Conservation (phyloP, 805 yeast species). For the Saturnispora diversa region DNA sequence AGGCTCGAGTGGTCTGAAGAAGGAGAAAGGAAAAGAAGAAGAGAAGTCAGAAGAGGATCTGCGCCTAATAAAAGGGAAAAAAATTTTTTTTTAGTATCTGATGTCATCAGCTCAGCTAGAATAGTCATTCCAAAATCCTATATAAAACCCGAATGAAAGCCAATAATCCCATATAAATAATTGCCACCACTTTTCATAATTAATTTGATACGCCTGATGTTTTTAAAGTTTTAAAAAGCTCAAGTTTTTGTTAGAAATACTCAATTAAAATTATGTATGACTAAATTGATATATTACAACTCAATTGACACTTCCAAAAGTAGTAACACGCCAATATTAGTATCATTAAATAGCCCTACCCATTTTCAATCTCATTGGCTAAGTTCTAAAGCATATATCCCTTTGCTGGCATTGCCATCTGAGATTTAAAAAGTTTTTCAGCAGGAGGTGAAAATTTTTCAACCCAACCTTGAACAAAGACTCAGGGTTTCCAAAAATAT, state of each 20-base stretch:
- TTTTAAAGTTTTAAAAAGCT: too few species aligned
- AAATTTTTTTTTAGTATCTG: constrained; percentile 2
- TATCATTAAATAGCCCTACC: not conserved
- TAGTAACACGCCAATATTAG: too few species aligned
- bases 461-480: not conserved
- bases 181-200: too few species aligned
- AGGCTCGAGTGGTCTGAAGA: constrained; percentile 12
- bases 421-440: too few species aligned
- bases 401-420: not conserved
- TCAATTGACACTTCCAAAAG: too few species aligned
- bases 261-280: not conserved
- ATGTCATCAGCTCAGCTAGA: constrained; percentile 10
- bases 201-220: too few species aligned
- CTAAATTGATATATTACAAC: not conserved
- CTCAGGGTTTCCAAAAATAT: not conserved
- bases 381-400: too few species aligned
- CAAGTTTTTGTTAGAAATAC: too few species aligned
- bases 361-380: too few species aligned
- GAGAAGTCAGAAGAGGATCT: constrained; percentile 6
- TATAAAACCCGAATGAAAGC: not conserved
- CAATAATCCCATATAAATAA: not conserved
- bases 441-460: not conserved
- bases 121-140: not conserved
- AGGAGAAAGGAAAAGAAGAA: constrained; percentile 1
- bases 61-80: constrained; percentile 1